Evolutionary conservation across 768 basidiomycete species (phyloP).

Genomic region (Chalciporus pseudorubinellus): DNA sequence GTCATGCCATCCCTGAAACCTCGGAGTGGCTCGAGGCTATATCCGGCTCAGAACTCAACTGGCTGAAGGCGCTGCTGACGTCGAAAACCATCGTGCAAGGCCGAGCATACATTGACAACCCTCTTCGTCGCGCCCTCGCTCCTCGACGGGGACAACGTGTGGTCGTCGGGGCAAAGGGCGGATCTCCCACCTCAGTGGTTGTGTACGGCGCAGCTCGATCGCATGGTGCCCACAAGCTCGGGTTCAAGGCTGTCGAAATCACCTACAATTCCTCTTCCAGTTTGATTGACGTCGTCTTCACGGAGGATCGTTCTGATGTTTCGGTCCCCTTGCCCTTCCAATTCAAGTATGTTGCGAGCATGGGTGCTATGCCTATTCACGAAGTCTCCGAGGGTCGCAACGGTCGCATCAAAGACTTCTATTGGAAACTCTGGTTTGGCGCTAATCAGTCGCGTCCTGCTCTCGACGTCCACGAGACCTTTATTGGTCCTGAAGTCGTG

Average conservation of each 20-base stretch:
- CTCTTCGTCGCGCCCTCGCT: slow-evolving; percentile 79
- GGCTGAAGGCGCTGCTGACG: slow-evolving; percentile 83
- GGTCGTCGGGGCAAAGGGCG: slow-evolving; percentile 51
- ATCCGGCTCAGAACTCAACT: slow-evolving; percentile 76
- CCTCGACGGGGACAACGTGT: slow-evolving; percentile 81
- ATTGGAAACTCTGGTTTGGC: slow-evolving; percentile 98
- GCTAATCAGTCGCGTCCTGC: slow-evolving; percentile 73
- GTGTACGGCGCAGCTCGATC: slow-evolving; percentile 81
- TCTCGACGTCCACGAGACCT: slow-evolving; percentile 79
- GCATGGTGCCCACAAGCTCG: slow-evolving; percentile 62
- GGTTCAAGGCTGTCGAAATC: slow-evolving; percentile 85
- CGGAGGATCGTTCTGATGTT: slow-evolving; percentile 75
- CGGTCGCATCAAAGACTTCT: slow-evolving; percentile 91
- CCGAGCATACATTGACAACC: slow-evolving; percentile 81
- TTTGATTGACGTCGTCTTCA: slow-evolving; percentile 69
- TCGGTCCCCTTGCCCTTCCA: slow-evolving; percentile 79
- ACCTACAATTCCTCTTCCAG: slow-evolving; percentile 50
- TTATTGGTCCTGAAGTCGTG: slow-evolving; percentile 82
- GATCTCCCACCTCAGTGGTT: slow-evolving; percentile 53
- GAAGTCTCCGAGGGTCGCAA: slow-evolving; percentile 84
- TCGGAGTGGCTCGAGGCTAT: slow-evolving; percentile 81
- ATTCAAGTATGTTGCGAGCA: slow-evolving; percentile 84
- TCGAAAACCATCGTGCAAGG: slow-evolving; percentile 88
- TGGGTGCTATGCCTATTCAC: slow-evolving; percentile 90
- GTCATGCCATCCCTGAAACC: slow-evolving; percentile 53